Evolutionary conservation across 208 protist species (phyloP), one percentile per base, ranked within the genome.

Genomic region (Acanthamoeba triangularis): DNA sequence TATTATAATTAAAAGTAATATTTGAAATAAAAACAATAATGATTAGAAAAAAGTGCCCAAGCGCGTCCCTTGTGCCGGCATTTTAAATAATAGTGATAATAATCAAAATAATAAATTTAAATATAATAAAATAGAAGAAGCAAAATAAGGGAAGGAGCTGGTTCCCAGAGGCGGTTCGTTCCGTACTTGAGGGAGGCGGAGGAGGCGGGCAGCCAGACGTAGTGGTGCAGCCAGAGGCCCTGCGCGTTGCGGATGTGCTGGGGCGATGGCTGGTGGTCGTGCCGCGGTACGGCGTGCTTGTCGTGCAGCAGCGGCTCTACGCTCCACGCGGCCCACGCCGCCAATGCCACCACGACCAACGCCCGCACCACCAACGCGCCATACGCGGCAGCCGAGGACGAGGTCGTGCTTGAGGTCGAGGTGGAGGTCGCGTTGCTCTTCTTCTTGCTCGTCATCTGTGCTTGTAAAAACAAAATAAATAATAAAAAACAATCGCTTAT

Each of bases 211-310:
- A 88, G n/a, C 78, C 78, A 88, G 44, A 44, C 20, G 30, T 63
- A 49, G 54, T 91, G 37, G 23, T 63, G 56, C 54, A 91, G 85
- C 85, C 85, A 91, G 20, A 91, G 47, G 85, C 85, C 85, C 54
- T 72, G 47, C 23, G 28, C 85, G 85, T 91, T 91, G 61, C 54
- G 54, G 4, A 91, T n/a, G n/a, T 35, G 47, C 16, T 85, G 13
- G 25, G 78, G 78, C 23, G 37, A 59, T 8, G 44, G 78, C 25
- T 28, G 78, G 11, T n/a, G 14, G 25, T 49, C 0, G 47, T 85
- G 78, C 4, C 78, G 78, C 25, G 20, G 16, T 3, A 59, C 35
- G 23, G 13, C 78, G 44, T 85, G 78, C 44, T 56, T 18, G 28
- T 23, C 44, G 25, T 30, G 44, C 8, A 59, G 35, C 23, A 85